Evolutionary conservation across 1,284 basidiomycete genomes (phyloP), one percentile per base, ranked within the genome.

Genomic region (Ceratobasidium sp.): DNA sequence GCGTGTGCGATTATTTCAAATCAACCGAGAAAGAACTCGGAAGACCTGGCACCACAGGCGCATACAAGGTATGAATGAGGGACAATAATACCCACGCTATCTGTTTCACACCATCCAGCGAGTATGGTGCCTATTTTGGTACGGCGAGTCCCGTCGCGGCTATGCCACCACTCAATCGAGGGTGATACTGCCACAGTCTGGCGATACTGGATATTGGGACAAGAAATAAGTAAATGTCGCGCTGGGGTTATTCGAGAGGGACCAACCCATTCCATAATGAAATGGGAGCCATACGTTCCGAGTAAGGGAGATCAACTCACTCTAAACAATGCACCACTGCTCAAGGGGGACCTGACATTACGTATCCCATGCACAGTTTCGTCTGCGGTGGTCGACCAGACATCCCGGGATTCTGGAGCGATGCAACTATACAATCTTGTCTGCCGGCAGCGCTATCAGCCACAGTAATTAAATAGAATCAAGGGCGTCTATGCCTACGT

Each of bases 41-140:
- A 57, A 36, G 39, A 6, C 32, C 32, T 21, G 23, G 21, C 34
- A 39, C 34, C 34, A 21, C n/a, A 34, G 58, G 58, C 58, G 58
- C 58, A 60, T 60, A 45, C 58, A 45, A 12, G 39, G 23, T 30
- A 9, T 18, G 18, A 36, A 23, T n/a, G n/a, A 39, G 18, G 4
- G 18, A 26, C 10, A 14, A n/a, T 21, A n/a, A 10, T 32, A 59
- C 67, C 59, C 21, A 70, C 67, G 36, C 50, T 50, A 46, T 58
- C 55, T 8, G 26, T 58, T 21, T 70, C 67, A 21, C 67, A 70
- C 67, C 67, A 70, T n/a, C 67, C 67, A 30, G 67, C 67, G 23
- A 70, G 67, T 45, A 70, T 70, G 2, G 55, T 45, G 12, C 67
- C 67, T 30, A 16, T 36, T 39, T 70, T 70, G 43, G 67, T 59